Conservation (phyloP, 257 asterid species). For the Solanum neorickii region DNA sequence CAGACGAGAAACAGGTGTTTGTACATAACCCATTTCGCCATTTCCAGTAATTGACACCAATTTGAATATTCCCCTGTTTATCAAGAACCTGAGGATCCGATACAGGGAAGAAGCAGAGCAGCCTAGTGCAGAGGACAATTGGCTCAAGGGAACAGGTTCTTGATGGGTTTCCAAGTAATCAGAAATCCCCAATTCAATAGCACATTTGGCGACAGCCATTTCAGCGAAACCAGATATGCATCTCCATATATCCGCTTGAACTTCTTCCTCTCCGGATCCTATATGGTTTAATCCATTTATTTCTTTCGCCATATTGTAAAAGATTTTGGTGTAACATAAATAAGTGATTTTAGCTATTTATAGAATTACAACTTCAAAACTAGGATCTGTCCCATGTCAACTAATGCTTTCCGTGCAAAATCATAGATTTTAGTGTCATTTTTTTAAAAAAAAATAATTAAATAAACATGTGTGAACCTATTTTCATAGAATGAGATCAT, state of each 20-base stretch:
- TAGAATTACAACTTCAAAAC: not conserved
- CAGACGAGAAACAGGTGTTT: constrained; percentile 46
- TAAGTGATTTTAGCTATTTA: not conserved
- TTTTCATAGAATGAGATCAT: too few relatives aligned
- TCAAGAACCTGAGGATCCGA: constrained; percentile 58
- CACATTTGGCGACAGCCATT: constrained; percentile 53
- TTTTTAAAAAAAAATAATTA: too few relatives aligned
- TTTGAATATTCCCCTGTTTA: constrained; percentile 36
- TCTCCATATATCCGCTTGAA: constrained; percentile 33
- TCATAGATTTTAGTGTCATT: too few relatives aligned
- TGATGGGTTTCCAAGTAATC: constrained; percentile 42
- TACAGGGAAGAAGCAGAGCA: constrained; percentile 37
- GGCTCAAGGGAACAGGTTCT: constrained; percentile 25
- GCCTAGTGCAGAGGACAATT: constrained; percentile 30
- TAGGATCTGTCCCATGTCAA: not conserved
- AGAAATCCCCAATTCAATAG: constrained; percentile 54
- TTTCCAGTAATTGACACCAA: not conserved
- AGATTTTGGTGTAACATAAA: not conserved
- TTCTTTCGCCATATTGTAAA: not conserved
- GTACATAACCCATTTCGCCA: constrained; percentile 19
- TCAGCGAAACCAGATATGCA: constrained; percentile 46
- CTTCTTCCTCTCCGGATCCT: not conserved
- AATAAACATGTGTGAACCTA: too few relatives aligned
- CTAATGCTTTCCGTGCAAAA: not conserved
- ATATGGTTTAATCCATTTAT: not conserved